These are phyloP conservation scores for Syzygium syzygioides DNA, from an alignment of 441 rosid species.

Conservation along the genomic window DNA sequence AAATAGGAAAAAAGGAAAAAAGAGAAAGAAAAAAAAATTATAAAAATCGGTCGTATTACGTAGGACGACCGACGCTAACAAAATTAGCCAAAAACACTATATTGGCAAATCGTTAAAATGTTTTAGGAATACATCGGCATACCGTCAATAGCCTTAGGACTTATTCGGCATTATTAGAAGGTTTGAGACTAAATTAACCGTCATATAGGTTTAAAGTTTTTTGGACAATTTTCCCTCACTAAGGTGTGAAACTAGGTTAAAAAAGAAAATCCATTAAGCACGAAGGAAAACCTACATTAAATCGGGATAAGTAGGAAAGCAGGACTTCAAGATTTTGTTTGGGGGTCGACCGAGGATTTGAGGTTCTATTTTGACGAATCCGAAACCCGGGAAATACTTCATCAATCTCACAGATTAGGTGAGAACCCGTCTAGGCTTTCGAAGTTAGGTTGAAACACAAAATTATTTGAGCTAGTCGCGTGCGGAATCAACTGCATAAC, in stretches of 20 bases:
- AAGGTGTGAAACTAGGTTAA: not conserved
- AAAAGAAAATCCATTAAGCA: too few relatives aligned
- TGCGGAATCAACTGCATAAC: not conserved
- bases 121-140: not conserved
- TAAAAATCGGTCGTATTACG: fast-evolving
- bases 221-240: not conserved
- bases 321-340: not conserved
- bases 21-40: too few relatives aligned
- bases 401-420: not conserved
- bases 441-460: not conserved
- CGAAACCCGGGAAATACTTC: not conserved
- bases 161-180: not conserved
- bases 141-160: fast-evolving
- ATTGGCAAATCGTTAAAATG: not conserved
- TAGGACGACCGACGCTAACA: fast-evolving
- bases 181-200: not conserved
- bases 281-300: not conserved
- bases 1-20: not conserved
- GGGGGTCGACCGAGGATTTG: not conserved
- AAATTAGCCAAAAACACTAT: not conserved
- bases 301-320: not conserved
- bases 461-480: not conserved
- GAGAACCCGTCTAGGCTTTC: not conserved
- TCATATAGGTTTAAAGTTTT: not conserved
- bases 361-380: not conserved